Evolutionary conservation across 2,329 filamentous ascomycete genomes (phyloP).

Genomic region (Zasmidium citrigriseum): DNA sequence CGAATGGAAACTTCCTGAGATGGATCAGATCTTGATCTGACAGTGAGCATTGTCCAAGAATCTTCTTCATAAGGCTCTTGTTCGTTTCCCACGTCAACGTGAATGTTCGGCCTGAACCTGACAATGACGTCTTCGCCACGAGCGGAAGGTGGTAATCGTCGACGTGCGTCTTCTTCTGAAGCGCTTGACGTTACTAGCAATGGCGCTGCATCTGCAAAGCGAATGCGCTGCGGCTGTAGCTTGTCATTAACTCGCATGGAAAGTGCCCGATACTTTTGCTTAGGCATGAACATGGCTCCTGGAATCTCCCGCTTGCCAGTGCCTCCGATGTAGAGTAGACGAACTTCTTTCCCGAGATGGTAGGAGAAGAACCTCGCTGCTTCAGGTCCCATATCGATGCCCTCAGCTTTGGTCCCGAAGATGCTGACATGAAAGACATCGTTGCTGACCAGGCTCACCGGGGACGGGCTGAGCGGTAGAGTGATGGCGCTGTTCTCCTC

Average conservation of each 20-base stretch:
- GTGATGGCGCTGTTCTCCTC: constrained; percentile 29
- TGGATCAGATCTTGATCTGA: constrained; percentile 30
- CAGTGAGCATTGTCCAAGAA: constrained; percentile 34
- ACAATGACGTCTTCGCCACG: constrained; percentile 35
- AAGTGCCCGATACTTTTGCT: constrained; percentile 31
- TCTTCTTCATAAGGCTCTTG: constrained; percentile 35
- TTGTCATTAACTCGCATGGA: constrained; percentile 37
- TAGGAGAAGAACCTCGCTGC: constrained; percentile 32
- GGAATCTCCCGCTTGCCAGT: constrained; percentile 36
- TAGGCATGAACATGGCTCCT: constrained; percentile 34
- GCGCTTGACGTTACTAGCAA: constrained; percentile 36
- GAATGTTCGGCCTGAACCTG: constrained; percentile 35
- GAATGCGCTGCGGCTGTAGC: constrained; percentile 35
- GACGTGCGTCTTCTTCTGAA: constrained; percentile 35
- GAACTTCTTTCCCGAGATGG: constrained; percentile 28
- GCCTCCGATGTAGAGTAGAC: constrained; percentile 36
- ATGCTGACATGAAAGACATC: constrained; percentile 33
- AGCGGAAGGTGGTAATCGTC: constrained; percentile 30
- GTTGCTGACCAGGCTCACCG: constrained; percentile 31
- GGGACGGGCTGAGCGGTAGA: constrained; percentile 34
- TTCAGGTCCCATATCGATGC: constrained; percentile 37
- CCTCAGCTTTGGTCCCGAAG: constrained; percentile 35
- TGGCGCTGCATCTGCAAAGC: constrained; percentile 37
- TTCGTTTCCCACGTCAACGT: constrained; percentile 34
- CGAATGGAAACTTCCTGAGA: constrained; percentile 35